Evolutionary conservation across 306 rosid genomes (phyloP), one percentile per base, ranked within the genome.

Genomic region (Prosopis cineraria): DNA sequence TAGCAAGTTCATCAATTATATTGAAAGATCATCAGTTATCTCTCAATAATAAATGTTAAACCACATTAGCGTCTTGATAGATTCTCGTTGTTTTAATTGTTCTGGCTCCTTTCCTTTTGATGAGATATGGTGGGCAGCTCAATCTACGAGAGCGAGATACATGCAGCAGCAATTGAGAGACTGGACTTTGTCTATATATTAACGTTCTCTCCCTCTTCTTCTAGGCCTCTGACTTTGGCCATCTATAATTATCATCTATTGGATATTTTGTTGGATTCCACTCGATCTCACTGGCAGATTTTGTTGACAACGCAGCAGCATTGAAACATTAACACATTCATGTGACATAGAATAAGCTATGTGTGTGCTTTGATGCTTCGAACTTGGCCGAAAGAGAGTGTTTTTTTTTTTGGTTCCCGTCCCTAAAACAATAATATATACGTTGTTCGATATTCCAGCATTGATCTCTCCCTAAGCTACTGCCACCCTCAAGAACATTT

Each of bases 401-500:
- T 29, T 64, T 47, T 75, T 65, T n/a, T n/a, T n/a, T n/a, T n/a
- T n/a, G n/a, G n/a, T n/a, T n/a, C n/a, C n/a, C n/a, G n/a, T n/a
- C n/a, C n/a, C n/a, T n/a, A n/a, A n/a, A n/a, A n/a, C n/a, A 77
- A 80, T 80, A 74, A 52, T 80, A 40, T 67, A 34, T 30, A 41
- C 55, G 63, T 60, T 79, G 84, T 83, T 60, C 30, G 84, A 86
- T 90, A 87, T 85, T 84, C 91, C 68, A 45, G 52, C 73, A 64
- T 68, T 80, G 58, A 70, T 68, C 44, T 79, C 53, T 44, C 0
- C 79, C 71, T 79, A 45, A n/a, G n/a, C n/a, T 20, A 10, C 82
- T 85, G 83, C 44, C 83, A 74, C 80, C 50, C 31, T 55, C 60
- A 78, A 36, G 71, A 83, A 36, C 47, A 65, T 80, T 76, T 81